A percentile compares a stretch with the other conserved stretches of the same genome.
Evolutionary conservation across 192 early-diverging fungal genomes (phyloP).

Genomic region (Umbelopsis isabellina): DNA sequence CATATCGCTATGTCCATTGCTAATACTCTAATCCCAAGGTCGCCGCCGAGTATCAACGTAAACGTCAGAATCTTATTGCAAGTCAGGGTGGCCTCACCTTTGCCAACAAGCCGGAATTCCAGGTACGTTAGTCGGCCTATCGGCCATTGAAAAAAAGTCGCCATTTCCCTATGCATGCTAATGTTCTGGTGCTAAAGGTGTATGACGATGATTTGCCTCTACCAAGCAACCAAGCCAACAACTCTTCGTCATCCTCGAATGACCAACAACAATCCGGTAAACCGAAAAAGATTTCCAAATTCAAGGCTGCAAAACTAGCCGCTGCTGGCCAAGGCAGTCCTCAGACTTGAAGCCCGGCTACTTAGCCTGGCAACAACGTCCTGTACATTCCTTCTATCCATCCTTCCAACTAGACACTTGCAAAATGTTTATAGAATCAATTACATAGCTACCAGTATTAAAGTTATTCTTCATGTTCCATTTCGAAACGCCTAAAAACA

Average conservation of each 20-base stretch:
- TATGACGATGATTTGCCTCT: slow-evolving; percentile 39
- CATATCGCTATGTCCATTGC: background rate
- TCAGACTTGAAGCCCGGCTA: too few species aligned
- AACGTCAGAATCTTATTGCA: slow-evolving; percentile 35
- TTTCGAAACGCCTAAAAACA: too few species aligned
- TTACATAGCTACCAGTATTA: too few species aligned
- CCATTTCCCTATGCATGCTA: background rate
- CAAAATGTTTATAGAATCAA: too few species aligned
- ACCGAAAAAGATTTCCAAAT: slow-evolving; percentile 30
- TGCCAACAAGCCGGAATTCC: slow-evolving; percentile 34
- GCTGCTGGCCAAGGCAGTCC: background rate
- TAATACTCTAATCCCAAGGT: slow-evolving; percentile 19
- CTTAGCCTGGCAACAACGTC: too few species aligned
- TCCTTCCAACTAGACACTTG: too few species aligned
- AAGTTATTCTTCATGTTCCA: too few species aligned
- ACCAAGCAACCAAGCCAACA: background rate
- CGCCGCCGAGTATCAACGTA: slow-evolving; percentile 29
- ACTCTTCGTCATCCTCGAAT: too few species aligned
- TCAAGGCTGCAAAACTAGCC: slow-evolving; percentile 35
- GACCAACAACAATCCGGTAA: background rate
- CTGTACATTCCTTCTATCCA: too few species aligned
- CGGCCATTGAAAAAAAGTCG: background rate
- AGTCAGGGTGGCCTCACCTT: slow-evolving; percentile 33
- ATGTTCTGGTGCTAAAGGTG: slow-evolving; percentile 9
- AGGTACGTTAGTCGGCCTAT: slow-evolving; percentile 18